These are phyloP conservation scores for Coniochaeta sp. DNA, from an alignment of 2,329 filamentous ascomycete genomes.

Conservation along the genomic window DNA sequence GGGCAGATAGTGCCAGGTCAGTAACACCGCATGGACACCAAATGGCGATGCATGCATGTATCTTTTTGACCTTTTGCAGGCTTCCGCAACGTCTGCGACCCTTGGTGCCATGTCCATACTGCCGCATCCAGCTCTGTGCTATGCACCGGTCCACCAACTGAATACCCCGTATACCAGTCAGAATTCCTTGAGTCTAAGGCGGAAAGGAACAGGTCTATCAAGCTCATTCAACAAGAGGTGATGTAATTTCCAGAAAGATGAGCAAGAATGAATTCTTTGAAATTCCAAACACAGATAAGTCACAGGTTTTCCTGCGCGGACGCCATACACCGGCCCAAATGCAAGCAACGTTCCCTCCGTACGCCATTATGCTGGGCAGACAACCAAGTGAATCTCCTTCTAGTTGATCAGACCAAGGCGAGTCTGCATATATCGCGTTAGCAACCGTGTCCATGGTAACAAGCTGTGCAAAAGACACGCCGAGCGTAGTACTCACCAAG, in stretches of 20 bases:
- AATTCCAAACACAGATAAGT: background rate
- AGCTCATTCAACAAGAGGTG: background rate
- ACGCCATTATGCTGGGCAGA: background rate
- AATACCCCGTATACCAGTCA: too few species aligned
- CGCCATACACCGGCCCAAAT: background rate
- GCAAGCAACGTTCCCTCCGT: background rate
- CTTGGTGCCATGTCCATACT: too few species aligned
- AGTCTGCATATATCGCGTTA: background rate
- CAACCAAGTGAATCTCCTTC: background rate
- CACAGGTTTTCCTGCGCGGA: background rate
- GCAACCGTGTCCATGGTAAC: background rate
- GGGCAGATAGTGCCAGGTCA: too few species aligned
- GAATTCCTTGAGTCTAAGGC: too few species aligned
- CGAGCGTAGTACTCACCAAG: slow-evolving; percentile 31
- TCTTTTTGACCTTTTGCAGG: too few species aligned
- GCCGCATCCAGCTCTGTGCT: too few species aligned
- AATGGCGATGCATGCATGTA: too few species aligned
- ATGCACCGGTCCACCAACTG: too few species aligned
- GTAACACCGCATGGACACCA: too few species aligned
- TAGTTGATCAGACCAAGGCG: background rate
- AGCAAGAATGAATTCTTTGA: background rate
- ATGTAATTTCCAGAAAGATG: background rate
- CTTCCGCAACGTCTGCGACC: too few species aligned
- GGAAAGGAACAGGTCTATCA: background rate
- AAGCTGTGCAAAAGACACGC: background rate